Base-by-base conservation (phyloP, 2,329 filamentous ascomycete species). In the Nemania bipapillata region DNA sequence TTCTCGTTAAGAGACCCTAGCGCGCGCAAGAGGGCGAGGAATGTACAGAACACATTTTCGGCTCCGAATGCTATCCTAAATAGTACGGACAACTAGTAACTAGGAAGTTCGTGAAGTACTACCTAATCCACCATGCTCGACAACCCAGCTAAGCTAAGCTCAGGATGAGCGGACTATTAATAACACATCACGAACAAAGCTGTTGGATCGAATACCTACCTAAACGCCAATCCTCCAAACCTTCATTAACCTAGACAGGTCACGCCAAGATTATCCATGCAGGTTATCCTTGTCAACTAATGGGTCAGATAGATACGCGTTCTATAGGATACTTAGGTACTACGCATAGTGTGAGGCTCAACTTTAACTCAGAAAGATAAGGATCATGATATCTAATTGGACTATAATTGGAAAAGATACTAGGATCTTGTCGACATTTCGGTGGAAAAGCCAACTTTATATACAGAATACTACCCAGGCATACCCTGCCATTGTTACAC, bases 291-390 rank as follows among this genome's bases (percentile, higher is more conserved):
- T 58, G 37, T 20, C 6, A 49, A 20, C 47, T 32, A 12, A 7
- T 45, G 4, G 12, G 40, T 45, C n/a, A n/a, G n/a, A n/a, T n/a
- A n/a, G n/a, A n/a, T 32, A 32, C 30, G 4, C 4, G 30, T 9
- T 9, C 30, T 32, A 32, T 32, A 4, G 30, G 30, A 32, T 32
- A 32, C 30, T 32, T 40, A 12, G n/a, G n/a, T n/a, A 49, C 20
- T 24, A 24, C n/a, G n/a, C n/a, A 28, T 50, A 28, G 47, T 20
- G 15, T 50, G 15, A 24, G 47, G 26, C 35, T 53, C 22, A 47
- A 40, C n/a, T 35, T 65, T n/a, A 42, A 56, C 26, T 22, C n/a
- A 63, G 17, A 12, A 28, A 50, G 24, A 28, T 28, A 45, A 52
- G 37, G 50, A 35, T 54, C 15, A 26, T 50, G 40, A 50, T 35